phyloP scores from a whole-genome alignment of 1,284 basidiomycete species.

The Moesziomyces parantarcticus region DNA sequence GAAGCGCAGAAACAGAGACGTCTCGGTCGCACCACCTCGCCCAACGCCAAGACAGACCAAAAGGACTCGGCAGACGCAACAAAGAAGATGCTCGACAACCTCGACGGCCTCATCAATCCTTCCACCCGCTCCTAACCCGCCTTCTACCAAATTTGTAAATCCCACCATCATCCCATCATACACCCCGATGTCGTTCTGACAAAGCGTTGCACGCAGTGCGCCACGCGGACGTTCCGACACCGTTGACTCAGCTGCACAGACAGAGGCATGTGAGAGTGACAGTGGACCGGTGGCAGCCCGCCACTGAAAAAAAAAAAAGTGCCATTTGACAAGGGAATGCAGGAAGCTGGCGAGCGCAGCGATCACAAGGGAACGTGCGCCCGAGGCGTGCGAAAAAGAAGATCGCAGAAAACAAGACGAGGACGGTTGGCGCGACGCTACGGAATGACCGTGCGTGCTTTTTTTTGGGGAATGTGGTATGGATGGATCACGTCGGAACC shows the following conservation, averaged over 20 bases:
- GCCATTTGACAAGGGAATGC: no score
- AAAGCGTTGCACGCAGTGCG: no score
- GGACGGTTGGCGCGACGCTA: neutral
- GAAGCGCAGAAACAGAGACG: constrained; percentile 25
- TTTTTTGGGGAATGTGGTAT: constrained; percentile 13
- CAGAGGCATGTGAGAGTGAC: no score
- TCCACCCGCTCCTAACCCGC: neutral
- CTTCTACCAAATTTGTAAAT: neutral
- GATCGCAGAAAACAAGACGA: neutral
- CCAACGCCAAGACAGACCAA: neutral
- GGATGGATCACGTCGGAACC: neutral
- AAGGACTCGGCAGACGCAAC: constrained; percentile 5
- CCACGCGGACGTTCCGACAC: no score
- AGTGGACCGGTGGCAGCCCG: no score
- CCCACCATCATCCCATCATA: no score
- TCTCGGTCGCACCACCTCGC: constrained; percentile 14
- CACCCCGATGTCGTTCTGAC: no score
- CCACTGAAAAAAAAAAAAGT: no score
- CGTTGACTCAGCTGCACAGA: no score
- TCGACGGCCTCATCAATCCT: constrained; percentile 28
- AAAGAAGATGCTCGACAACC: constrained; percentile 37
- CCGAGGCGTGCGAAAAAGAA: neutral
- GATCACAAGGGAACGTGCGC: no score
- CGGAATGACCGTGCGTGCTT: neutral
- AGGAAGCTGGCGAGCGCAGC: no score